Conservation (phyloP, 1,284 basidiomycete species). For the Sphaerobolus stellatus region DNA sequence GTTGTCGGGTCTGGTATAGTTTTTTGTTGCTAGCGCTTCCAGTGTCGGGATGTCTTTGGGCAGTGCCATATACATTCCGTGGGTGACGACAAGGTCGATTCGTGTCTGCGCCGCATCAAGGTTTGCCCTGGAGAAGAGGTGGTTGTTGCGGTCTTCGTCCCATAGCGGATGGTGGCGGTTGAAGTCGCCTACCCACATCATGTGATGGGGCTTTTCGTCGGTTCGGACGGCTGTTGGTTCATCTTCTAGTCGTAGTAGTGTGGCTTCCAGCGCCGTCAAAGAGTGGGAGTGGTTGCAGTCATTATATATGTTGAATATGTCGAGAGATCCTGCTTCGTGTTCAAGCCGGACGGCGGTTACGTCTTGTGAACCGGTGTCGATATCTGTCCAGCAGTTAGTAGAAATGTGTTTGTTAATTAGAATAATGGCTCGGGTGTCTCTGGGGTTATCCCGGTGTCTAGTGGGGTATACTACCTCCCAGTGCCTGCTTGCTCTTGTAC, state of each 20-base stretch:
- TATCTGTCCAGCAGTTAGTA: not conserved
- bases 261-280: conserved; percentile 14
- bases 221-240: not conserved
- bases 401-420: not conserved
- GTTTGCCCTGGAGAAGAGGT: not conserved
- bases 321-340: conserved; percentile 1
- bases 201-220: not conserved
- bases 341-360: not conserved
- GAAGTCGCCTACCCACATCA: not conserved
- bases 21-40: not conserved
- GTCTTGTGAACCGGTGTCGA: not conserved
- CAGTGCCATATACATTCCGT: not conserved
- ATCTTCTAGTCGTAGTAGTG: not conserved
- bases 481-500: not conserved
- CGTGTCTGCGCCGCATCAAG: not conserved
- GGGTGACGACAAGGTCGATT: not conserved
- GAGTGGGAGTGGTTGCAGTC: not conserved
- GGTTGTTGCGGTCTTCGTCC: not conserved
- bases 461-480: not conserved
- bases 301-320: not conserved
- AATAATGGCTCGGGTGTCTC: not conserved
- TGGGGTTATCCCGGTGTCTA: not conserved
- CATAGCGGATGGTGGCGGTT: not conserved
- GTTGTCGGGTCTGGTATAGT: not conserved
- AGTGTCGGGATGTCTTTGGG: not conserved